These are phyloP conservation scores for Colletotrichum incanum DNA, from an alignment of 2,329 filamentous ascomycete genomes.

Conservation along the genomic window DNA sequence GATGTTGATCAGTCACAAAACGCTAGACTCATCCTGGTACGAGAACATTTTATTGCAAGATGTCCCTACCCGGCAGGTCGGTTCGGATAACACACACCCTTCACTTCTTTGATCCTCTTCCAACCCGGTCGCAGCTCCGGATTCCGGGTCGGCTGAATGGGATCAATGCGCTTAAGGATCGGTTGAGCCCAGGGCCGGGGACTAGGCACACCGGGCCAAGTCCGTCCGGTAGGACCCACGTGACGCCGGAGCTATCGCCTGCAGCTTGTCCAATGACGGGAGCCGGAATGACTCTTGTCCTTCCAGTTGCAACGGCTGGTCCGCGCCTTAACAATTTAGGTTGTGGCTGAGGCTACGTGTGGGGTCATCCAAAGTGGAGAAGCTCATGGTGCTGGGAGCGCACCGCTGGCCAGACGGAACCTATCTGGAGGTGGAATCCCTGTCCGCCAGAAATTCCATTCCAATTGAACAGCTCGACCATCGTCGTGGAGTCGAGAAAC, in stretches of 20 bases:
- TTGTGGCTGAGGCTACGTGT: conserved; percentile 41
- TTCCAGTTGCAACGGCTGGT: conserved; percentile 15
- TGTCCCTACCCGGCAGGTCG: neutral
- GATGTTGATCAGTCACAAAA: neutral
- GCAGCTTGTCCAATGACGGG: neutral
- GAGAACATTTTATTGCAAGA: neutral
- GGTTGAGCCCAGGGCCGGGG: neutral
- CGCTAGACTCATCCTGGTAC: neutral
- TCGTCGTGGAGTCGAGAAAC: conserved; percentile 55
- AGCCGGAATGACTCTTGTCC: neutral
- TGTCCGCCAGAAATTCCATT: conserved; percentile 41
- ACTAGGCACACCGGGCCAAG: neutral
- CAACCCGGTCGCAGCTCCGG: neutral
- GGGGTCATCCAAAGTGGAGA: conserved; percentile 33
- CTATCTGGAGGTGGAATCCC: conserved; percentile 40
- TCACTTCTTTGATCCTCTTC: neutral
- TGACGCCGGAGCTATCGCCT: neutral
- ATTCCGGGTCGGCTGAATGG: neutral
- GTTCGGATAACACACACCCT: neutral
- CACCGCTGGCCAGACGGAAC: conserved; percentile 29
- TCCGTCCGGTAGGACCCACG: neutral
- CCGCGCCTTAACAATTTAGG: conserved; percentile 38
- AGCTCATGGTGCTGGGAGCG: neutral
- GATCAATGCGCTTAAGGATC: neutral
- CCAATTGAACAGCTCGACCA: conserved; percentile 44